These are phyloP conservation scores for Aspergillus viridinutans DNA, from an alignment of 2,329 filamentous ascomycete genomes.

Conservation along the genomic window DNA sequence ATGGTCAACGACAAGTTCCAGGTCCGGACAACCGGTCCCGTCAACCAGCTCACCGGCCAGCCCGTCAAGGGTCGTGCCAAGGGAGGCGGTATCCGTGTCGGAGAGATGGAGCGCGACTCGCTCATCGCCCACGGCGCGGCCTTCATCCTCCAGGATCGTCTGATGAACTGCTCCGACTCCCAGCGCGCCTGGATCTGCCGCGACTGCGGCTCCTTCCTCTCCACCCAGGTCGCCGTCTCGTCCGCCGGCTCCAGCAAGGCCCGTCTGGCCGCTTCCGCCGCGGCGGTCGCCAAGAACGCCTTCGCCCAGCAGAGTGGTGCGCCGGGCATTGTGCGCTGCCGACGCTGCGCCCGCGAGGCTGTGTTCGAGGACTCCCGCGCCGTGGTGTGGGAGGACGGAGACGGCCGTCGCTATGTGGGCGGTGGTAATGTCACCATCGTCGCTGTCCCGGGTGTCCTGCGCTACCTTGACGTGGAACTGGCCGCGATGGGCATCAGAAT, in stretches of 20 bases:
- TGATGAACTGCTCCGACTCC: conserved; percentile 97
- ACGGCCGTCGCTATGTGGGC: conserved; percentile 77
- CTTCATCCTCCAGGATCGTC: conserved; percentile 87
- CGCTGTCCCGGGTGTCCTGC: conserved; percentile 86
- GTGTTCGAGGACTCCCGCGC: conserved; percentile 64
- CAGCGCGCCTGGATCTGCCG: conserved; percentile 85
- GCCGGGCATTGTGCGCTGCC: conserved; percentile 68
- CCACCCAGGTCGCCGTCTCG: conserved; percentile 59
- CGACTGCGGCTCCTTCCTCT: conserved; percentile 83
- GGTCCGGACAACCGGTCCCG: conserved; percentile 89
- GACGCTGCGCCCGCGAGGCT: conserved; percentile 68
- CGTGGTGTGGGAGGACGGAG: conserved; percentile 80
- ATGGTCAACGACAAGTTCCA: conserved; percentile 99
- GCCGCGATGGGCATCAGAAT: conserved; percentile 95
- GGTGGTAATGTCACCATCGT: conserved; percentile 89
- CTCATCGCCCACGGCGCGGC: conserved; percentile 92
- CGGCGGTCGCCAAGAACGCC: conserved; percentile 28
- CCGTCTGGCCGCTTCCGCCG: conserved; percentile 25
- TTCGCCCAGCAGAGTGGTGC: conserved; percentile 48
- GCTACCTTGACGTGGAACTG: conserved; percentile 90
- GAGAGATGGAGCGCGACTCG: conserved; percentile 98
- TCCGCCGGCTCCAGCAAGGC: conserved; percentile 24
- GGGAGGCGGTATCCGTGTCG: conserved; percentile 96
- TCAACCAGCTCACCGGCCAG: conserved; percentile 86
- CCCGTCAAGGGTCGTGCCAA: conserved; percentile 96